phyloP scores from a whole-genome alignment of 2,329 filamentous ascomycete species.

The Fusarium sp. region DNA sequence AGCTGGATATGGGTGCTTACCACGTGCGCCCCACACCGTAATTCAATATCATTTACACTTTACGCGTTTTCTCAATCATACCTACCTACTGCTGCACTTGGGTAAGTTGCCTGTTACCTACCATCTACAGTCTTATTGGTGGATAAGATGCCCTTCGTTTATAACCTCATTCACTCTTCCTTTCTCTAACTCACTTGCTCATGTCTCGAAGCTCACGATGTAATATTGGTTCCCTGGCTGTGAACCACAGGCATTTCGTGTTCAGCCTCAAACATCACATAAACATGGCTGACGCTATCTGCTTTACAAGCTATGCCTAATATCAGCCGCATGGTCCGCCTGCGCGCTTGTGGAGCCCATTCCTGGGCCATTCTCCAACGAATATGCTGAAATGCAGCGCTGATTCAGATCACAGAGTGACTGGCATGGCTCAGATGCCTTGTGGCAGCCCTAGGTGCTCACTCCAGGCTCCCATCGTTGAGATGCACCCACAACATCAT shows the following conservation, averaged over 20 bases:
- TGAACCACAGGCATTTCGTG: neutral
- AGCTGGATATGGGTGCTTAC: conserved; percentile 19
- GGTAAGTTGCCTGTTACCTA: neutral
- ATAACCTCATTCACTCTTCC: neutral
- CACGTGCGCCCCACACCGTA: conserved; percentile 23
- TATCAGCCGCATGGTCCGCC: conserved; percentile 20
- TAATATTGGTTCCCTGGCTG: too few species aligned
- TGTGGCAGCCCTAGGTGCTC: conserved; percentile 17
- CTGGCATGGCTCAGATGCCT: conserved; percentile 33
- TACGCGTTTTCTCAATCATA: conserved; percentile 8
- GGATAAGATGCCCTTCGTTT: neutral
- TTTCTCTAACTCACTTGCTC: conserved; percentile 3
- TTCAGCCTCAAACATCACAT: neutral
- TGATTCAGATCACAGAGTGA: conserved; percentile 10
- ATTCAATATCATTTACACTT: conserved; percentile 8
- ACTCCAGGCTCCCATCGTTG: conserved; percentile 9
- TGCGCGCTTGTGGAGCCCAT: conserved; percentile 28
- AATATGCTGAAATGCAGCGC: conserved; percentile 8
- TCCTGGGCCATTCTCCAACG: conserved; percentile 17
- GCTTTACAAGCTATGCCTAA: neutral
- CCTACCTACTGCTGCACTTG: neutral
- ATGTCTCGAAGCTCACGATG: neutral
- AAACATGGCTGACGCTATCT: neutral
- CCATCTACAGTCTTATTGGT: neutral
- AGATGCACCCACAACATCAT: neutral